Conservation (phyloP, 2,329 filamentous ascomycete species). For the Blastomyces emzantsi region DNA sequence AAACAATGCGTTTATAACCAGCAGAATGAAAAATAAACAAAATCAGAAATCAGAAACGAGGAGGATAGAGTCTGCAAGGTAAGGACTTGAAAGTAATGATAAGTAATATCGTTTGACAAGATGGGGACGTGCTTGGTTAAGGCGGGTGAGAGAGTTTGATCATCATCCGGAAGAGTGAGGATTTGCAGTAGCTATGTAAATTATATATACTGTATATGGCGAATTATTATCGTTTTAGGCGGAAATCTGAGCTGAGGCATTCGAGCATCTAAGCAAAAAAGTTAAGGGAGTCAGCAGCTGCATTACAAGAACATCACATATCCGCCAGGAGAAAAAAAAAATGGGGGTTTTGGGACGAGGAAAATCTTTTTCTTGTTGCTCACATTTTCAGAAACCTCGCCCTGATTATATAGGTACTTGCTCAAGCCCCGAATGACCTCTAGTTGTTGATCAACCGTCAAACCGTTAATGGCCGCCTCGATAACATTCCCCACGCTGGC, state of each 20-base stretch:
- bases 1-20: no score
- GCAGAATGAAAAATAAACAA: not conserved
- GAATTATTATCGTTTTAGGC: conserved; percentile 20
- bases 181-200: not conserved
- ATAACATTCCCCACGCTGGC: conserved; percentile 77
- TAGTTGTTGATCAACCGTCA: conserved; percentile 79
- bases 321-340: no score
- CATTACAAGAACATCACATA: not conserved
- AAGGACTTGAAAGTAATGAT: no score
- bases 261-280: conserved; percentile 25
- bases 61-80: no score
- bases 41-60: not conserved
- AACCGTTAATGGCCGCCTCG: conserved; percentile 82
- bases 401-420: conserved; percentile 58
- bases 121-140: not conserved
- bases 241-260: conserved; percentile 29
- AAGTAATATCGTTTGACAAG: not conserved
- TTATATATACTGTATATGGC: not conserved
- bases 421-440: conserved; percentile 58
- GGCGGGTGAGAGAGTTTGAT: not conserved
- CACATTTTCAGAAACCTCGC: conserved; percentile 48
- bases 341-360: not conserved
- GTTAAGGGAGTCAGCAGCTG: conserved; percentile 16
- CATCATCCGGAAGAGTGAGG: not conserved
- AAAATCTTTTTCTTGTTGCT: conserved; percentile 12